These are phyloP conservation scores for Emericellopsis atlantica DNA, from an alignment of 2,329 filamentous ascomycete genomes.

Conservation along the genomic window DNA sequence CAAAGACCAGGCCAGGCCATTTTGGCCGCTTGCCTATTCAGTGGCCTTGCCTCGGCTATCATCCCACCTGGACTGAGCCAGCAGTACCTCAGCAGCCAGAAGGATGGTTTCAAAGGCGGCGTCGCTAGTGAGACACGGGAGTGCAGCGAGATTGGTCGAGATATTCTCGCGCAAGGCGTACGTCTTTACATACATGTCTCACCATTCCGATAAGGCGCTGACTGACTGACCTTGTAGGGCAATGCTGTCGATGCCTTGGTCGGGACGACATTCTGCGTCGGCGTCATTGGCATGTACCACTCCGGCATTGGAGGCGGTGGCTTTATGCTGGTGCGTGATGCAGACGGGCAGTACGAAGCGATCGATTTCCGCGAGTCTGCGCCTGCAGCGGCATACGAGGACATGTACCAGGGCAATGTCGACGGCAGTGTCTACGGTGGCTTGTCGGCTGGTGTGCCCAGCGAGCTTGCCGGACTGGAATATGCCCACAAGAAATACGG, in stretches of 20 bases:
- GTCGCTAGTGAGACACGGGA: conserved; percentile 58
- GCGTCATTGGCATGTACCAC: conserved; percentile 66
- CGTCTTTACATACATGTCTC: conserved; percentile 8
- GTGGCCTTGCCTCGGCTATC: too few relatives aligned
- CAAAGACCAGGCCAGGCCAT: background rate
- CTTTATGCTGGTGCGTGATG: conserved; percentile 69
- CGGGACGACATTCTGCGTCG: conserved; percentile 62
- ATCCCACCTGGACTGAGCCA: too few relatives aligned
- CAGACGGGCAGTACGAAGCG: conserved; percentile 66
- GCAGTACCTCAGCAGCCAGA: too few relatives aligned
- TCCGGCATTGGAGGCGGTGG: conserved; percentile 81
- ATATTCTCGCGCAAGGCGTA: conserved; percentile 42
- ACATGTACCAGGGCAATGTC: conserved; percentile 72
- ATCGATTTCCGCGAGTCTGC: conserved; percentile 88
- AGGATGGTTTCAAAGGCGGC: conserved; percentile 34
- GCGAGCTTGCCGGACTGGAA: conserved; percentile 67
- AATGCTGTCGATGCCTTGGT: conserved; percentile 70
- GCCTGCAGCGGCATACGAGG: conserved; percentile 64
- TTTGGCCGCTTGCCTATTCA: background rate
- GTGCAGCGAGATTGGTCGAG: conserved; percentile 57
- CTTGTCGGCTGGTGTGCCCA: conserved; percentile 58
- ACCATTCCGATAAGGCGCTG: background rate
- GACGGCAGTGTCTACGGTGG: conserved; percentile 58
- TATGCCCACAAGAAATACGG: conserved; percentile 66
- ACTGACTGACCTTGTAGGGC: conserved; percentile 27